Evolutionary conservation across 345 rosid species (phyloP), one percentile per base, ranked within the genome.

Genomic region (Isatis tinctoria): DNA sequence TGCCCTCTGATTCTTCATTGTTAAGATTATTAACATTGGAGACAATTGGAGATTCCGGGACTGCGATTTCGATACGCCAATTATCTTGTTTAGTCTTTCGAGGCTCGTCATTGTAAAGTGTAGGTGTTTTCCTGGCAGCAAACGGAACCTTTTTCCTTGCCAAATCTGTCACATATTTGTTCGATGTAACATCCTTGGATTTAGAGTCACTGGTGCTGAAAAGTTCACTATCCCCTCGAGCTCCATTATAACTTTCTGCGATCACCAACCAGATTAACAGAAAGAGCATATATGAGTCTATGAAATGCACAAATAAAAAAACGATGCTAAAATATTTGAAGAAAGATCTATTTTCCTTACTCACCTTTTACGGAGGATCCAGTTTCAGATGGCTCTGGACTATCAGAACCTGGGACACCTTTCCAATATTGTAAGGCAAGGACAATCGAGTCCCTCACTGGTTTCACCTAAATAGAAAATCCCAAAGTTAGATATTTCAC

Each of bases 341-440:
- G 41, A 40, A 24, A 54, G 35, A 10, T 60, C 24, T 13, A 47
- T 32, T n/a, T 75, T 8, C 1, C 14, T 44, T 35, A 54, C 57
- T 30, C n/a, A 71, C 98, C 98, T 90, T 88, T 90, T 78, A 86
- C 54, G 18, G 85, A 89, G 65, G 93, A 91, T 74, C 88, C 97
- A 70, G 86, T 78, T 80, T 88, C 95, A 60, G 95, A 94, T 65
- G 81, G 86, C 72, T 88, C 90, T 74, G 84, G 85, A 78, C 84
- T 79, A 83, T 82, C 87, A 68, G 79, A 72, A 39, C 93, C 88
- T 1, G 83, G 87, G 83, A 88, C 80, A 72, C 68, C 81, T 86
- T 78, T 91, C 98, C 98, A 94, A 78, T 75, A 82, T 73, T 86
- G 92, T n/a, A 94, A 76, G 40, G 97, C 93, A 69, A 83, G 87